A percentile compares a stretch with the other conserved stretches of the same genome.
phyloP scores from a whole-genome alignment of 2,329 filamentous ascomycete genomes.

The Stylonectria norvegica region DNA sequence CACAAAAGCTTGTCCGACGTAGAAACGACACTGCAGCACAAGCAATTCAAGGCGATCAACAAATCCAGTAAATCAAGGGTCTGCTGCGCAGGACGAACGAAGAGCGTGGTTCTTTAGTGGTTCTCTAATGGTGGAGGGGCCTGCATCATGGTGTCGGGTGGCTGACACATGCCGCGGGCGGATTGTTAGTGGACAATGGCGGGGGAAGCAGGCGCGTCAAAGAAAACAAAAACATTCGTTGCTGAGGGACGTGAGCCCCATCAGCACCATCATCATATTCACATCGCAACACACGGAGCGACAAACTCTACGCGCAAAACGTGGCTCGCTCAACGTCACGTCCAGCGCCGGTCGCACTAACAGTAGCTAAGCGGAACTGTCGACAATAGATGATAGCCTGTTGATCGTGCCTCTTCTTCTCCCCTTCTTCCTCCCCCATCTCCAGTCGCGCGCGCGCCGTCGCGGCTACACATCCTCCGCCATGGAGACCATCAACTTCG shows the following conservation, averaged over 20 bases:
- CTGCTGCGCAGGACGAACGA: too few species aligned
- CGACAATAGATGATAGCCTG: conserved; percentile 15
- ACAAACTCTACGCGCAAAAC: too few species aligned
- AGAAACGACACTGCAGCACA: too few species aligned
- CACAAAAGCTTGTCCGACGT: too few species aligned
- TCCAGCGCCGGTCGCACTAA: too few species aligned
- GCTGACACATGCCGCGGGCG: conserved; percentile 15
- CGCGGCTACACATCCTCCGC: conserved; percentile 27
- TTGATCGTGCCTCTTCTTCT: conserved; percentile 11
- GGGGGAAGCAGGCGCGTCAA: conserved; percentile 25
- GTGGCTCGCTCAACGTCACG: too few species aligned
- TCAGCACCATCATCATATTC: conserved; percentile 11
- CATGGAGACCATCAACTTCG: conserved; percentile 80
- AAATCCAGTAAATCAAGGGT: too few species aligned
- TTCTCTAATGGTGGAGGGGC: conserved; percentile 4
- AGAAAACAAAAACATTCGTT: conserved; percentile 37
- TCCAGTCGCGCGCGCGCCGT: conserved; percentile 13
- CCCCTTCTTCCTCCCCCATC: conserved; percentile 8
- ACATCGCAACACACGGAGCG: too few species aligned
- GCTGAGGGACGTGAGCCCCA: conserved; percentile 17
- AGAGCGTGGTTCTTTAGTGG: not conserved
- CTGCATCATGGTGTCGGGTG: conserved; percentile 7
- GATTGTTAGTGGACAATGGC: conserved; percentile 23
- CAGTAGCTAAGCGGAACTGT: too few species aligned
- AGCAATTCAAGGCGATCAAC: too few species aligned